A percentile compares a stretch with the other conserved stretches of the same genome.
Evolutionary conservation across 495 filamentous ascomycete genomes (phyloP).

Genomic region (Trichoderma virens): DNA sequence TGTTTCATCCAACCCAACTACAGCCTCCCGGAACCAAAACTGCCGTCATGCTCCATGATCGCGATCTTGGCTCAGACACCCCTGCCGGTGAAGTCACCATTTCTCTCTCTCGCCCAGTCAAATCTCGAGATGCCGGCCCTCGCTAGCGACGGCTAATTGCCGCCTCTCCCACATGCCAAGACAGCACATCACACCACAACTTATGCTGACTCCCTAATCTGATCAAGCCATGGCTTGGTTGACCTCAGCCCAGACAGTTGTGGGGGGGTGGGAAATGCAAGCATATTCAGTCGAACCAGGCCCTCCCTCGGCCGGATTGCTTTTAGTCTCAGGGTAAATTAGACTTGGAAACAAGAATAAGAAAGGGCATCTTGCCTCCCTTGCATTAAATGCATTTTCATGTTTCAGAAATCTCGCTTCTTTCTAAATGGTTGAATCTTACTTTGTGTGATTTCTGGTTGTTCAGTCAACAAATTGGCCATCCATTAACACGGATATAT

Average conservation of each 20-base stretch:
- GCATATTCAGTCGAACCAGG: not conserved
- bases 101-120: not conserved
- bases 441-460: not conserved
- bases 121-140: too few relatives aligned
- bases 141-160: too few relatives aligned
- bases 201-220: not conserved
- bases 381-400: not conserved
- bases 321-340: not conserved
- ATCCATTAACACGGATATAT: not conserved
- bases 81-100: slow-evolving; percentile 4
- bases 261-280: not conserved
- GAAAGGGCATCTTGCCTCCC: not conserved
- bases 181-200: too few relatives aligned
- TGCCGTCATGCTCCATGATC: not conserved
- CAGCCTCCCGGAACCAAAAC: not conserved
- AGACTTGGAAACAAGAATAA: not conserved
- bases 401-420: not conserved
- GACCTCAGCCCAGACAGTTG: too few relatives aligned
- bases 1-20: not conserved
- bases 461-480: not conserved
- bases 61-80: not conserved
- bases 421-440: not conserved
- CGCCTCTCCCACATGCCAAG: too few relatives aligned
- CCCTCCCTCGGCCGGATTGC: not conserved
- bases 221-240: not conserved